Evolutionary conservation across 495 filamentous ascomycete genomes (phyloP).

Genomic region (Thozetella sp.): DNA sequence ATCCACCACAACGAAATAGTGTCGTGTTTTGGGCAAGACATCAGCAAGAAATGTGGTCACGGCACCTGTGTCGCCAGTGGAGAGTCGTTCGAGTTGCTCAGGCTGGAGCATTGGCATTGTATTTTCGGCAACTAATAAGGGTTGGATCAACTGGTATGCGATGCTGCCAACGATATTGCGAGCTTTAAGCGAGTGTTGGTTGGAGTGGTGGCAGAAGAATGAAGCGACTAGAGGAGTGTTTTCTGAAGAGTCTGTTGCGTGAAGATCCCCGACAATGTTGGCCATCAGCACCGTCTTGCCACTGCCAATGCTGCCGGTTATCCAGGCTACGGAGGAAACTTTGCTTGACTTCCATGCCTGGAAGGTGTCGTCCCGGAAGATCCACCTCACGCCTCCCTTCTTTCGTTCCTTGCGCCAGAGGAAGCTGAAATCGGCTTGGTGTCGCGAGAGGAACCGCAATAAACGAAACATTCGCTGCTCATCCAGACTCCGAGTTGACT

Average conservation of each 20-base stretch:
- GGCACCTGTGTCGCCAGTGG: not conserved
- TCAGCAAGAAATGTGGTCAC: no score
- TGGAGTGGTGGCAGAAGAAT: not conserved
- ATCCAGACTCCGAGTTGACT: not conserved
- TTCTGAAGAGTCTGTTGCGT: not conserved
- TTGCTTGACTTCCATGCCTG: not conserved
- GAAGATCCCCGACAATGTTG: constrained; percentile 1
- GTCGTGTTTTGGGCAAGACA: not conserved
- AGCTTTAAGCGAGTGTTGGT: not conserved
- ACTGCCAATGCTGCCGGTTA: not conserved
- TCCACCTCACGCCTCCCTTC: not conserved
- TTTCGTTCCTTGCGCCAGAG: not conserved
- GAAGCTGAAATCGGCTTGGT: not conserved
- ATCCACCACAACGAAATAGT: not conserved
- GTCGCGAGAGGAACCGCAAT: not conserved
- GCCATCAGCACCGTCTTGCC: constrained; percentile 1
- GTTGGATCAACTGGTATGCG: not conserved
- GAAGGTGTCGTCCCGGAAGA: not conserved
- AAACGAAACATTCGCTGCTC: not conserved
- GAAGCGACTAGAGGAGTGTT: not conserved
- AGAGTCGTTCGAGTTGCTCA: not conserved
- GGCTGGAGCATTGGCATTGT: not conserved
- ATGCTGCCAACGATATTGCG: not conserved
- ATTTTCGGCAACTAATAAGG: not conserved
- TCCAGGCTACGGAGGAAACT: not conserved